Percentiles rank a stretch among this genome's conserved stretches.
Conservation (phyloP, 805 yeast genomes). For the Ogataea nitratoaversa region DNA sequence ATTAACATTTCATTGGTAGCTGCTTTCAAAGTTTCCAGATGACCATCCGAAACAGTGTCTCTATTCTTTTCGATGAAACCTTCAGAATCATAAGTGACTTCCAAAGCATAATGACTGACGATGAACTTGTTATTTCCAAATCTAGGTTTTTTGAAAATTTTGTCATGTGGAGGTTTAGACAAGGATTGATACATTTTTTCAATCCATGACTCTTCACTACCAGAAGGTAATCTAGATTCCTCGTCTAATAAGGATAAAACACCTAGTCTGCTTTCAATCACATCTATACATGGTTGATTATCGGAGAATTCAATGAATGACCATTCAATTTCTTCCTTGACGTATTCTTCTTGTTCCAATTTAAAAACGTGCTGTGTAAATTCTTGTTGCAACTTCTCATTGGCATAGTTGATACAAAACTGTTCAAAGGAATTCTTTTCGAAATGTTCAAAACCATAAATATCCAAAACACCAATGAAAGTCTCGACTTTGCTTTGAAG, state of each 20-base stretch:
- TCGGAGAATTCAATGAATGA: conserved; percentile 93
- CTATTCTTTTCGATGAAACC: conserved; percentile 96
- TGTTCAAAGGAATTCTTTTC: conserved; percentile 94
- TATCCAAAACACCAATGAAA: conserved; percentile 95
- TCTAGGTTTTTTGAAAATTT: conserved; percentile 86
- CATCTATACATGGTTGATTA: conserved; percentile 92
- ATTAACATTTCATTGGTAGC: conserved; percentile 63
- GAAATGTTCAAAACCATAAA: conserved; percentile 96
- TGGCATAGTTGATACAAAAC: conserved; percentile 94
- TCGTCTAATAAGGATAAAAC: conserved; percentile 86
- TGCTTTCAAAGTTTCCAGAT: conserved; percentile 73
- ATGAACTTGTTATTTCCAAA: conserved; percentile 89
- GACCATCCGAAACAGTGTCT: conserved; percentile 96
- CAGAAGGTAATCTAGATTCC: conserved; percentile 92
- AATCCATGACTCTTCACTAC: conserved; percentile 88
- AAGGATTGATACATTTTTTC: conserved; percentile 84
- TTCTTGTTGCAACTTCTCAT: conserved; percentile 95
- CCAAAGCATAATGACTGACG: conserved; percentile 91
- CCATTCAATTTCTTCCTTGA: conserved; percentile 92
- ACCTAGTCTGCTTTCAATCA: conserved; percentile 88
- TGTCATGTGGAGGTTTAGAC: conserved; percentile 69
- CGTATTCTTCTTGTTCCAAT: conserved; percentile 92
- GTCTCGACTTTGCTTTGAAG: conserved; percentile 55
- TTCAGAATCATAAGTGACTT: conserved; percentile 85
- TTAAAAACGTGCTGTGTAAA: conserved; percentile 97